Evolutionary conservation across 257 asterid species (phyloP).

Genomic region (Vinca minor): DNA sequence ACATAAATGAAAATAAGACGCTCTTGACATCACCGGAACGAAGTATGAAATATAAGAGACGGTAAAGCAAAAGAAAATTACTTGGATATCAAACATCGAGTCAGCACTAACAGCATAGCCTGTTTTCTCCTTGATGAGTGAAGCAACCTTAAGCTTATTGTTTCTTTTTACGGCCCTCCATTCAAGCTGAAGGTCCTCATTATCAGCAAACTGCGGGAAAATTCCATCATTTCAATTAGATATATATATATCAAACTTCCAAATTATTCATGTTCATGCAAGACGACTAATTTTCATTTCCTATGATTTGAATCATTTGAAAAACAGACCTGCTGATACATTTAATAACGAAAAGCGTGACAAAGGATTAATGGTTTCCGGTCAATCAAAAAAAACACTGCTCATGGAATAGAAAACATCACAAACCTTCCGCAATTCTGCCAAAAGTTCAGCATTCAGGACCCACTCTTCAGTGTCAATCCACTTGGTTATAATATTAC

Average conservation of each 20-base stretch:
- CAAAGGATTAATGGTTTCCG: neutral
- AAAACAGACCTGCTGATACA: neutral
- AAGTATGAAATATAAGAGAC: neutral
- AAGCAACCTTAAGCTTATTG: conserved; percentile 58
- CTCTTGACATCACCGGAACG: neutral
- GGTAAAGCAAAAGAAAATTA: conserved; percentile 17
- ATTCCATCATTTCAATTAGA: conserved; percentile 21
- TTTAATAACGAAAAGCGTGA: neutral
- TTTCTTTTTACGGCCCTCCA: conserved; percentile 70
- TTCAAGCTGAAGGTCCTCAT: conserved; percentile 63
- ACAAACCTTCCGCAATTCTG: conserved; percentile 57
- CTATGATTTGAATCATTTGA: neutral
- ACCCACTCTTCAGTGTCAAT: conserved; percentile 67
- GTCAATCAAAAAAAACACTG: neutral
- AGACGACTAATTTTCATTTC: neutral
- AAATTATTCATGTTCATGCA: neutral
- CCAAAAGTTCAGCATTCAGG: conserved; percentile 56
- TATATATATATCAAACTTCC: neutral
- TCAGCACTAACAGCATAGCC: conserved; percentile 72
- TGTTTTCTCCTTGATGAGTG: conserved; percentile 61
- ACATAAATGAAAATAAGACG: too few species aligned
- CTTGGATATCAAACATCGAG: conserved; percentile 88
- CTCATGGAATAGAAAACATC: neutral
- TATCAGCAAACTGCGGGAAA: conserved; percentile 60
- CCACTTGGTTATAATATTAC: conserved; percentile 66